These are phyloP conservation scores for Starmerella davenportii DNA, from an alignment of 805 yeast genomes.

Conservation along the genomic window DNA sequence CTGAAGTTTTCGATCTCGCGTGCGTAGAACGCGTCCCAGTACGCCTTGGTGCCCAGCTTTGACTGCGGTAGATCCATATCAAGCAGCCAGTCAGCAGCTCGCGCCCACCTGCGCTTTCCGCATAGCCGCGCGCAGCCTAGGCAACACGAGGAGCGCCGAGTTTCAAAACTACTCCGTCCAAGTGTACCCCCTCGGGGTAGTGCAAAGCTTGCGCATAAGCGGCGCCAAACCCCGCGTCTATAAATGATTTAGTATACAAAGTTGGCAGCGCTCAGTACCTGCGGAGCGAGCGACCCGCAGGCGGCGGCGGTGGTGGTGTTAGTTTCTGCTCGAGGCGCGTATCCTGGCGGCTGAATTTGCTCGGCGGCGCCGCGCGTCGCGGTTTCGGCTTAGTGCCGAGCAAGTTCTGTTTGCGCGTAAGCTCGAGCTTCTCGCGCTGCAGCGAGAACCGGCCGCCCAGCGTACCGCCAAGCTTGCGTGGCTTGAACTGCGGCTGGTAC, in stretches of 20 bases:
- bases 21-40: conserved; percentile 81
- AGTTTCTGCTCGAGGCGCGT: background rate
- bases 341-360: background rate
- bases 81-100: background rate
- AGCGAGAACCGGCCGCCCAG: conserved; percentile 42
- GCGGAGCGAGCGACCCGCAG: background rate
- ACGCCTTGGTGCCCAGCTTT: conserved; percentile 68
- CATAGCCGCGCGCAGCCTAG: too few relatives aligned
- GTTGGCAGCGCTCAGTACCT: too few relatives aligned
- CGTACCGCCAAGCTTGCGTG: conserved; percentile 61
- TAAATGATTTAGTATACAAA: too few relatives aligned
- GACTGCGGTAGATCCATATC: background rate
- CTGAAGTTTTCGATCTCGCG: conserved; percentile 54
- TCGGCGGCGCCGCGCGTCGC: background rate
- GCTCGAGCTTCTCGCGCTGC: conserved; percentile 6
- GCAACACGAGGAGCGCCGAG: too few relatives aligned
- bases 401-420: conserved; percentile 3
- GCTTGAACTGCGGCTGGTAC: conserved; percentile 20
- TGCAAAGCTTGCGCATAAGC: too few relatives aligned
- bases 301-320: background rate
- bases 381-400: background rate
- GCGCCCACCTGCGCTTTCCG: too few relatives aligned
- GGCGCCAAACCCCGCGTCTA: too few relatives aligned
- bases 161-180: too few relatives aligned
- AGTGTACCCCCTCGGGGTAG: too few relatives aligned